Conservation (phyloP, 2,329 filamentous ascomycete species). For the Colletotrichum eremochloae region DNA sequence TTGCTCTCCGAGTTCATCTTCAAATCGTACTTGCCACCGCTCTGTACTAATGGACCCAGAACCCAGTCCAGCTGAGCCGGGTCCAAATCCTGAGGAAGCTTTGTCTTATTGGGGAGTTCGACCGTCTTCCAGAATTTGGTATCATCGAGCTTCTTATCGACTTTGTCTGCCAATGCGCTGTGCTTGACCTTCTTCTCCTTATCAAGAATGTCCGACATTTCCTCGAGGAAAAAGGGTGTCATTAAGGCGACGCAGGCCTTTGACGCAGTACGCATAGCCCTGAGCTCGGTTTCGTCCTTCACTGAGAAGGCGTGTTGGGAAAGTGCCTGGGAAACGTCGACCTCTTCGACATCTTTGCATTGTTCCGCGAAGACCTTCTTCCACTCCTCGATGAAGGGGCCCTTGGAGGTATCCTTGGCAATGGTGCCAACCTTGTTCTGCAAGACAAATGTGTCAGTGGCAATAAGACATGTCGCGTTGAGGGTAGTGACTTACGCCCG, state of each 20-base stretch:
- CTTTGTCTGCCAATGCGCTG: slow-evolving; percentile 84
- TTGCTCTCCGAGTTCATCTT: slow-evolving; percentile 84
- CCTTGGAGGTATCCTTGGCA: slow-evolving; percentile 84
- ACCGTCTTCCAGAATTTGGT: slow-evolving; percentile 91
- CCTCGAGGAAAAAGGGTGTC: slow-evolving; percentile 96
- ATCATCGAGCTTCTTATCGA: slow-evolving; percentile 93
- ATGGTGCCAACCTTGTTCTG: slow-evolving; percentile 92
- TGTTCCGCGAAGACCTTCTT: slow-evolving; percentile 83
- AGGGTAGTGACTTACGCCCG: slow-evolving; percentile 75
- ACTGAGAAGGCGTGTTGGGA: slow-evolving; percentile 88
- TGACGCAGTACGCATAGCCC: slow-evolving; percentile 93
- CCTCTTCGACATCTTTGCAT: slow-evolving; percentile 87
- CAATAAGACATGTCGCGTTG: neutral
- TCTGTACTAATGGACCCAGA: slow-evolving; percentile 90
- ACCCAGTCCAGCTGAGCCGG: slow-evolving; percentile 93
- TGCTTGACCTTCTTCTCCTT: slow-evolving; percentile 98
- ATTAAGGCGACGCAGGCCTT: slow-evolving; percentile 95
- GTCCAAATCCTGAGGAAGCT: slow-evolving; percentile 90
- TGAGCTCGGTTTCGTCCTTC: slow-evolving; percentile 95
- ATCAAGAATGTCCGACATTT: slow-evolving; percentile 96
- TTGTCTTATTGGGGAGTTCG: slow-evolving; percentile 76
- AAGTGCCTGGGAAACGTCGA: slow-evolving; percentile 86
- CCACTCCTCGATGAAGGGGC: slow-evolving; percentile 97
- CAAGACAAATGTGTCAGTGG: slow-evolving; percentile 21
- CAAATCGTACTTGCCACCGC: slow-evolving; percentile 94